phyloP scores from a whole-genome alignment of 352 stramenopile genomes.

The Globisporangium sylvaticum region DNA sequence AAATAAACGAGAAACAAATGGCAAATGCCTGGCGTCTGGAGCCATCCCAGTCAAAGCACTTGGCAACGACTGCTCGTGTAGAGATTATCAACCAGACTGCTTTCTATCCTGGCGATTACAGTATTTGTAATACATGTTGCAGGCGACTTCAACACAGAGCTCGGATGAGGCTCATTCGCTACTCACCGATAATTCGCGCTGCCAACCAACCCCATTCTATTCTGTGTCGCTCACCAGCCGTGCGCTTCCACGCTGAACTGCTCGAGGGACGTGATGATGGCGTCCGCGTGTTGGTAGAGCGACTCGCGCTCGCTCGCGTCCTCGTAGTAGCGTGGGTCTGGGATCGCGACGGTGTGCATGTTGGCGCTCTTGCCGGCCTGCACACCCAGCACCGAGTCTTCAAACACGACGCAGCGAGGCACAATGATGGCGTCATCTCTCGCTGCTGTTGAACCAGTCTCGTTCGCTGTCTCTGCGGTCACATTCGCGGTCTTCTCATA shows the following conservation, averaged over 20 bases:
- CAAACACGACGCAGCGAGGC: conserved; percentile 66
- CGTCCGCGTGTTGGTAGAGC: conserved; percentile 56
- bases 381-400: conserved; percentile 73
- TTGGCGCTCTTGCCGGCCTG: conserved; percentile 50
- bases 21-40: too few species aligned
- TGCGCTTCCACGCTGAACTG: conserved; percentile 58
- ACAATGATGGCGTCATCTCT: conserved; percentile 16
- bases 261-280: conserved; percentile 55
- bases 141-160: too few species aligned
- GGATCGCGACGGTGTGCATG: conserved; percentile 76
- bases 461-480: not conserved
- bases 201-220: not conserved
- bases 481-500: conserved; percentile 27
- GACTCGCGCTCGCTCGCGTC: conserved; percentile 34
- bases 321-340: conserved; percentile 62
- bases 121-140: too few species aligned
- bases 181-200: too few species aligned
- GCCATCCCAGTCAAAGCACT: too few species aligned
- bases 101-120: too few species aligned
- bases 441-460: not conserved
- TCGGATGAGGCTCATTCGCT: too few species aligned
- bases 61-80: too few species aligned
- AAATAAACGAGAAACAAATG: too few species aligned
- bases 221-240: conserved; percentile 26
- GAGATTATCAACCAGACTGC: too few species aligned